Evolutionary conservation across 2,329 filamentous ascomycete genomes (phyloP).

Genomic region (Hypoxylon sp.): DNA sequence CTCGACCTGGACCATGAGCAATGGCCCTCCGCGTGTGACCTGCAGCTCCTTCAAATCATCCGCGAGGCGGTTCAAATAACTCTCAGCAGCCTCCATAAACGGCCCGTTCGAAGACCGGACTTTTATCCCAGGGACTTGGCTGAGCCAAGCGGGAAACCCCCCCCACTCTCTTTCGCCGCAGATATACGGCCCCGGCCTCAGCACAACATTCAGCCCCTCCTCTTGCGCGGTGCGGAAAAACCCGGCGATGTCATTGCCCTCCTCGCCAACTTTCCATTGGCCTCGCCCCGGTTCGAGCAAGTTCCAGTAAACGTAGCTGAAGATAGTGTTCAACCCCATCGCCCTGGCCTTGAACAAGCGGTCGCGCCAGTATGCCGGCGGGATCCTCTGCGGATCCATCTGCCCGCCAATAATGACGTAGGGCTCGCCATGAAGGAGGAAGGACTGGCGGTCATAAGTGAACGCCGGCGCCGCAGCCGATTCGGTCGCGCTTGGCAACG

Average conservation of each 20-base stretch:
- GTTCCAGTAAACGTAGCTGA: conserved; percentile 66
- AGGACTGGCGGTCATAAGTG: conserved; percentile 56
- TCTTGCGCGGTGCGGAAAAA: conserved; percentile 63
- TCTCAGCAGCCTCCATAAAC: conserved; percentile 55
- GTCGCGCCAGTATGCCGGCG: conserved; percentile 60
- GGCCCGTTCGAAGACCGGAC: conserved; percentile 57
- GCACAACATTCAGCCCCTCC: conserved; percentile 59
- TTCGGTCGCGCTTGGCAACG: conserved; percentile 16
- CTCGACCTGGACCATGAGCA: conserved; percentile 65
- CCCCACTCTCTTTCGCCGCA: conserved; percentile 65
- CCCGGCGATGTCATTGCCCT: conserved; percentile 60
- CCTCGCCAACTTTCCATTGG: conserved; percentile 53
- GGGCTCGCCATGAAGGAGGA: conserved; percentile 57
- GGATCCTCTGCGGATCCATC: conserved; percentile 65
- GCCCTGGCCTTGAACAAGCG: conserved; percentile 58
- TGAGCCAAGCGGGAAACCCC: conserved; percentile 61
- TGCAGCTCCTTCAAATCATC: conserved; percentile 54
- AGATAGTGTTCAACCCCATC: conserved; percentile 65
- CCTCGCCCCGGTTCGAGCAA: conserved; percentile 58
- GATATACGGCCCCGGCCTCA: conserved; percentile 62
- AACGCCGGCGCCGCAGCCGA: conserved; percentile 47
- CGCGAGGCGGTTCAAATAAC: conserved; percentile 57
- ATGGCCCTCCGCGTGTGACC: conserved; percentile 58
- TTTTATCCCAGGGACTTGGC: conserved; percentile 55
- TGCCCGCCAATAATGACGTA: conserved; percentile 62